Base-by-base conservation (phyloP, 2,329 filamentous ascomycete genomes). In the Coniochaeta ligniaria region DNA sequence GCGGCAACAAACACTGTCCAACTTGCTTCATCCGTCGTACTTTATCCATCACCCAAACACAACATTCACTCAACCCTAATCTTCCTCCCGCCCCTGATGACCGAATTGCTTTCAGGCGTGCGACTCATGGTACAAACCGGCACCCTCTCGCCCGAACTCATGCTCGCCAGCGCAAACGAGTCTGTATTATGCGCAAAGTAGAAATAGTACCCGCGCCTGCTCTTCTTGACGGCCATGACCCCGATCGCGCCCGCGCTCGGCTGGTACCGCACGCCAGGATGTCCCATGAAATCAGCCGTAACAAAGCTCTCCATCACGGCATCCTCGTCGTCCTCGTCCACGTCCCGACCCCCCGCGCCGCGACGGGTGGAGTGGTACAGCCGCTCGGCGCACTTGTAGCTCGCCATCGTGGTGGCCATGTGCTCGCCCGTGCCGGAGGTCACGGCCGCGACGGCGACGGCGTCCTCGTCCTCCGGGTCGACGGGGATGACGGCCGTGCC, bases 121-220 rank as follows among this genome's bases (percentile, higher is more conserved):
- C 95, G 88, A 63, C 92, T 96, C 92, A 99, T 97, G 61, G 94
- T 89, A 66, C 90, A 95, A 36, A 85, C 78, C 0, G 95, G 91
- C 59, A 84, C 84, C 55, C 78, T 80, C 65, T 98, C 93, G 28
- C 85, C 83, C 1, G 88, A 90, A 41, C 89, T 85, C 91, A 98
- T 96, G 3, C 92, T 96, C 1, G 92, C 92, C 59, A 99, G 76
- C 6, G 93, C 92, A 78, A 89, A 88, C 1, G 84, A 87, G 72
- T 98, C 94, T 0, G 95, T 99, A 70, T 98, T 99, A 79, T 99
- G 95, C 1, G 90, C 93, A 76, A 96, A 99, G 74, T 94, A 94
- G 58, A 99, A 83, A 70, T 90, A 92, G 65, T 91, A 86, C 1
- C 92, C 92, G 24, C 84, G 80, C 14, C 78, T 80, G 0, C 84